Base-by-base conservation (phyloP, 495 filamentous ascomycete genomes). In the Haplographium delicatum region DNA sequence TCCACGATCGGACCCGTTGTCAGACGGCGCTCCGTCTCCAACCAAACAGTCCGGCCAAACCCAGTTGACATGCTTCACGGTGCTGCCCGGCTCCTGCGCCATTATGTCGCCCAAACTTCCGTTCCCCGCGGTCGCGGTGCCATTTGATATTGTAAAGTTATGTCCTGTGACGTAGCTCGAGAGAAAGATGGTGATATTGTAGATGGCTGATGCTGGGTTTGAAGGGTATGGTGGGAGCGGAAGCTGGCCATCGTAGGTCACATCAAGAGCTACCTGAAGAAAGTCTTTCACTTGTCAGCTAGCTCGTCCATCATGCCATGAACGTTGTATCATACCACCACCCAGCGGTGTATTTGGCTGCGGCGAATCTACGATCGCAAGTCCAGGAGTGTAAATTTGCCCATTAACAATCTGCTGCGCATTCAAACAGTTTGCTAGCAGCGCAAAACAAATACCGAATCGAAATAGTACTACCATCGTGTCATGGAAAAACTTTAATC, bases 11-110 rank as follows among this genome's bases (percentile, higher is more conserved):
- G 63, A 69, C 26, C 62, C 62, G 63, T 56, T 70, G 25, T 34
- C 15, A 19, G 19, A 20, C 27, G 52, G 44, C 0, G 13, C 51
- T 5, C 79, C 80, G 44, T 80, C 67, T 8, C 82, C 81, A 15
- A 80, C 76, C 1, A 86, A 66, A 58, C 82, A 85, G 40, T 73
- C 73, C 1, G 83, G 81, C 81, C 81, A 85, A 8, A 68, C 62
- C 80, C 81, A 85, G 56, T 80, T 81, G 34, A 85, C 76, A 60
- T 85, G 81, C 61, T 85, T 85, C 23, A 85, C 83, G 0, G 82
- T 85, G 51, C 78, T 81, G 8, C 75, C 74, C 1, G 74, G 68
- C 56, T 85, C 82, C 34, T 78, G 73, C 39, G 65, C 58, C 67
- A 85, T 76, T 40, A 85, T 78, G 23, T 81, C 72, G 1, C 80